Evolutionary conservation across 2,329 filamentous ascomycete species (phyloP), one percentile per base, ranked within the genome.

Genomic region (Aspergillus fructus): DNA sequence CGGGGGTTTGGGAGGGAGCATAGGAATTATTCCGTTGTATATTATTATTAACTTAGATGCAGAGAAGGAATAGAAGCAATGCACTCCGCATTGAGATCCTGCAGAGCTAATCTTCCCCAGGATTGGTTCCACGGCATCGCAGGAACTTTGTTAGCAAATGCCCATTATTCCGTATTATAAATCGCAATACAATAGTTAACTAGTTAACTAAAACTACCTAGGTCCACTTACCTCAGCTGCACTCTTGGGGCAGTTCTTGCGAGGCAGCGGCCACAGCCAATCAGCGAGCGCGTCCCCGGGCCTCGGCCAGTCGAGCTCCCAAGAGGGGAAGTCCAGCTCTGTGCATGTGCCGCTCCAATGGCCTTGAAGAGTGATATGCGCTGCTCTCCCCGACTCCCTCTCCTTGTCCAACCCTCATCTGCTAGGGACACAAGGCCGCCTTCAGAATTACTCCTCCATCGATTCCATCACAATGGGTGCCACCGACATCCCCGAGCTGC

Each of bases 401-500:
- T 48, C 24, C 23, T 17, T 27, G 43, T 48, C 15, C 24, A 48
- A 48, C 15, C 13, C 11, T 17, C 48, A 11, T n/a, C 15, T 13
- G 27, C 21, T 13, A 13, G 21, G 43, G 43, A 46, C 17, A 4
- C 12, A 46, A 27, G 13, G 24, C 43, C 15, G 34, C 13, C 6
- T 37, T 37, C 23, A 43, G 4, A 24, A 23, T 39, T 41, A 7
- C 33, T 23, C 19, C 21, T 7, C 33, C 30, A 34, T 23, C 45
- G 15, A 34, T 21, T 13, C 41, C 23, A 48, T 52, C 64, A 68
- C 40, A 24, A 77, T 77, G 74, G 69, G 64, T 39, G 63, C 68
- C 52, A 63, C 51, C 43, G 63, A 71, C 37, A 66, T 79, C 47
- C 75, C 75, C 30, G 61, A 70, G 4, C 86, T 89, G 65, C 75